These are phyloP conservation scores for Lithohypha guttulata DNA, from an alignment of 2,329 filamentous ascomycete species.

Conservation along the genomic window DNA sequence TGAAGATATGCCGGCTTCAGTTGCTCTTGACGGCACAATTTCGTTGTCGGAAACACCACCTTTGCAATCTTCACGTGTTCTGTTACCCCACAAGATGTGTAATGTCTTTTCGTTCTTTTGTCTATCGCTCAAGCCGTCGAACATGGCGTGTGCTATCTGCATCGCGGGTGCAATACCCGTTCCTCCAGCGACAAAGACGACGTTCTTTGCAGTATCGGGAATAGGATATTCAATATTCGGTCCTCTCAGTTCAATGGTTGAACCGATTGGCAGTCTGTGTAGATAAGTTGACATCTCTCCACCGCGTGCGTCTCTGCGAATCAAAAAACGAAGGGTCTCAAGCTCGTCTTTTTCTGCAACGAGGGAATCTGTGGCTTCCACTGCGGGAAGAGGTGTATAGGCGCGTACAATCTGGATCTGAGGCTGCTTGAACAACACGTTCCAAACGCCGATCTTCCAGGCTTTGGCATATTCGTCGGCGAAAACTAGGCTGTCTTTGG, in stretches of 20 bases:
- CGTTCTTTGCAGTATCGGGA: conserved; percentile 42
- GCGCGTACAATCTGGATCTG: conserved; percentile 82
- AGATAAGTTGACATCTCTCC: conserved; percentile 74
- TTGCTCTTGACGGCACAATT: conserved; percentile 11
- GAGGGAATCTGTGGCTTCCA: conserved; percentile 14
- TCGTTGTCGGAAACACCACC: conserved; percentile 45
- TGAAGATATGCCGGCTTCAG: conserved; percentile 8
- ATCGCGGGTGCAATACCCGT: conserved; percentile 86
- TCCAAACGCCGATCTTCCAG: conserved; percentile 63
- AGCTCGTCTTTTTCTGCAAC: conserved; percentile 23
- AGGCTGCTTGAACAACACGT: conserved; percentile 87
- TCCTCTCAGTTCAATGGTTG: conserved; percentile 64
- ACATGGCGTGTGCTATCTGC: conserved; percentile 59
- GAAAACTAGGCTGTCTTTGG: conserved; percentile 23
- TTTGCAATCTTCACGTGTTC: conserved; percentile 53
- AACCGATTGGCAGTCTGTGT: conserved; percentile 50
- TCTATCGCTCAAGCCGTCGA: conserved; percentile 29
- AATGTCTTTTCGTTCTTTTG: conserved; percentile 35
- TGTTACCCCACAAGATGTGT: conserved; percentile 73
- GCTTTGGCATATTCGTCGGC: conserved; percentile 33
- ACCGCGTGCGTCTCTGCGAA: conserved; percentile 66
- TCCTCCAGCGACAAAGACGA: conserved; percentile 82
- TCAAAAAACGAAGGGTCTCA: conserved; percentile 56
- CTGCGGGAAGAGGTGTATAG: conserved; percentile 75
- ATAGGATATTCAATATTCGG: conserved; percentile 60